These are phyloP conservation scores for Middelhovenomyces tepae DNA, from an alignment of 805 yeast genomes.

Conservation along the genomic window DNA sequence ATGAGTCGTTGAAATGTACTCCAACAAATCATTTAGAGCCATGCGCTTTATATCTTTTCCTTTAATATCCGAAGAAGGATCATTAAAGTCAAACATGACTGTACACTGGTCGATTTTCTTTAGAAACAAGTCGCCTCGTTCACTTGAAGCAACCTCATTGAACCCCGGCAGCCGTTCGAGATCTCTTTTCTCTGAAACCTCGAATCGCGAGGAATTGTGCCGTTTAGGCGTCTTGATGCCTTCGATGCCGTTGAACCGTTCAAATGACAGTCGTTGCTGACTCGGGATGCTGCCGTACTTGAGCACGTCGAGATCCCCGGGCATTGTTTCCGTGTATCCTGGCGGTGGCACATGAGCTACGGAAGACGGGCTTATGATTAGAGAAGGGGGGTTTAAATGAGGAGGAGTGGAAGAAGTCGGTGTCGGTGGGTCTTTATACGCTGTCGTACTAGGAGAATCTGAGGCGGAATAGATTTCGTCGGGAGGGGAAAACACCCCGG, in stretches of 20 bases:
- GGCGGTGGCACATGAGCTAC: conserved; percentile 18
- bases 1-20: conserved; percentile 73
- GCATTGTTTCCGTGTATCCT: conserved; percentile 30
- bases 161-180: conserved; percentile 74
- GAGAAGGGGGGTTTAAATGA: too few species aligned
- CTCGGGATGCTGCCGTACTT: conserved; percentile 17
- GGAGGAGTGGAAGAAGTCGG: too few species aligned
- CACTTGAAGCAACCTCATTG: conserved; percentile 79
- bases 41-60: conserved; percentile 88
- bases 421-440: too few species aligned
- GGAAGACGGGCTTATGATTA: too few species aligned
- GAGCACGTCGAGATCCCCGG: conserved; percentile 24
- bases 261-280: conserved; percentile 46
- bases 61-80: conserved; percentile 82
- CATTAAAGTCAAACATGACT: conserved; percentile 86
- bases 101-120: conserved; percentile 92
- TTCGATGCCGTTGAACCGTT: conserved; percentile 65
- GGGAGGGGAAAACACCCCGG: too few species aligned
- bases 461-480: too few species aligned
- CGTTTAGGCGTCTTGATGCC: conserved; percentile 79
- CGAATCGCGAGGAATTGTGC: conserved; percentile 87
- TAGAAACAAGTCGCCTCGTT: conserved; percentile 68
- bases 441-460: too few species aligned
- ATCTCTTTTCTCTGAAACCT: conserved; percentile 58
- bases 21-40: conserved; percentile 82